Evolutionary conservation across 164 flowering plant genomes (phyloP), one percentile per base, ranked within the genome.

Genomic region (Berberis thunbergii): DNA sequence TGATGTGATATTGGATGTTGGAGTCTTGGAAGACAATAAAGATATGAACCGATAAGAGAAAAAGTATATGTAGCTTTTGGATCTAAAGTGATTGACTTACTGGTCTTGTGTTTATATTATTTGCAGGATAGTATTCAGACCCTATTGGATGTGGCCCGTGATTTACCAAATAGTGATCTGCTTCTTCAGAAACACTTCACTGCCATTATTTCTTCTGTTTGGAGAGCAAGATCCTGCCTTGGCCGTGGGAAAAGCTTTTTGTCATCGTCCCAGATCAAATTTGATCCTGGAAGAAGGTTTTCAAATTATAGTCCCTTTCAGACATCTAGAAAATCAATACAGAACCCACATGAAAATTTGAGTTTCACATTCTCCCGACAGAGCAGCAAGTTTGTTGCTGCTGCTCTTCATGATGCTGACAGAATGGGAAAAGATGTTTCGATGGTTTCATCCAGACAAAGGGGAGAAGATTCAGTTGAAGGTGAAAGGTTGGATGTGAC

Each of bases 161-260:
- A 87, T 75, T 74, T 77, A 68, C 84, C 86, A 43, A 87, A 95
- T 77, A 69, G 73, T 66, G 99, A 91, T 68, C 75, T 79, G 6
- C 84, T 91, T 38, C 78, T 91, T 70, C 99, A 91, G 69, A 88
- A 78, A 67, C 99, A 95, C 76, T 95, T 91, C 72, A 84, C 89
- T 68, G 90, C 92, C 40, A 58, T 95, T 64, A 89, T 95, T 61
- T 79, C 96, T 66, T 76, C 97, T 56, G 82, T 81, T 8, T 95
- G 99, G 97, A 86, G 80, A 76, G 67, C 69, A 44, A 67, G 66
- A 55, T 60, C 77, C 44, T 74, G 71, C 26, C 41, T 9, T 39
- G 73, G 68, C 11, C 74, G 43, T 38, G 68, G 49, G 38, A 71
- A 69, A 49, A 78, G 67, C 49, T 41, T 70, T 59, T 53, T 75